Conservation (phyloP, 2,329 filamentous ascomycete species). For the Cordyceps tenuipes region DNA sequence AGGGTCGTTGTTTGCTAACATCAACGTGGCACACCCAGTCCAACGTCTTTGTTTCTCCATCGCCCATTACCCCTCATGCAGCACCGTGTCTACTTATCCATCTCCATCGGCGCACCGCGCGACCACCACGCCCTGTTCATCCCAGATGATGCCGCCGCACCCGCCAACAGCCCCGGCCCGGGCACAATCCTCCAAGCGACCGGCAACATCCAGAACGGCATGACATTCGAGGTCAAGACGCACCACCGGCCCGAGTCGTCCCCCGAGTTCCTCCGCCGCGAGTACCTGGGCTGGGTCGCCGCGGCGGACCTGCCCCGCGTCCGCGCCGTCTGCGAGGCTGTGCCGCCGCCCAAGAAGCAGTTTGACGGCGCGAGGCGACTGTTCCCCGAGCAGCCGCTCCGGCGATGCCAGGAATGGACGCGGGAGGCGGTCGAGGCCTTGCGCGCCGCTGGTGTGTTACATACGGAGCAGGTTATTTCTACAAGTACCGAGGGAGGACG, state of each 20-base stretch:
- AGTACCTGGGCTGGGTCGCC: conserved; percentile 16
- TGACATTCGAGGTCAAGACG: conserved; percentile 19
- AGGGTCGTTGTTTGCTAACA: not conserved
- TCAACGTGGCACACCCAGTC: no score
- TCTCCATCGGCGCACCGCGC: conserved; percentile 12
- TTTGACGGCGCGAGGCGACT: conserved; percentile 21
- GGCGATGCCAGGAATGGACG: conserved; percentile 25
- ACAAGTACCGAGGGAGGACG: no score
- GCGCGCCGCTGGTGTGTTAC: not conserved
- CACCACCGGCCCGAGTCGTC: conserved; percentile 16
- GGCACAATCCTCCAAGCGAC: conserved; percentile 20
- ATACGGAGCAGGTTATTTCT: not conserved
- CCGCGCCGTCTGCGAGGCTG: conserved; percentile 15
- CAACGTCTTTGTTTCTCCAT: not conserved
- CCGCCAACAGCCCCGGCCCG: not conserved
- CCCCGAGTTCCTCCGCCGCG: conserved; percentile 11
- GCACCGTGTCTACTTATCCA: not conserved
- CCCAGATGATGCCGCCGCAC: not conserved
- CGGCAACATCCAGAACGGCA: conserved; percentile 24
- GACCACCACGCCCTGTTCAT: conserved; percentile 24
- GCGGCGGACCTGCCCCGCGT: conserved; percentile 16
- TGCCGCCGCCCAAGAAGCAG: conserved; percentile 23
- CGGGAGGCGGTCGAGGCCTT: conserved; percentile 13
- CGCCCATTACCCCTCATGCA: not conserved
- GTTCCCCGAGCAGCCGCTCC: conserved; percentile 16